Percentiles rank a stretch among this genome's conserved stretches.
These are phyloP conservation scores for Mycena crocata DNA, from an alignment of 768 basidiomycete species.

Conservation along the genomic window DNA sequence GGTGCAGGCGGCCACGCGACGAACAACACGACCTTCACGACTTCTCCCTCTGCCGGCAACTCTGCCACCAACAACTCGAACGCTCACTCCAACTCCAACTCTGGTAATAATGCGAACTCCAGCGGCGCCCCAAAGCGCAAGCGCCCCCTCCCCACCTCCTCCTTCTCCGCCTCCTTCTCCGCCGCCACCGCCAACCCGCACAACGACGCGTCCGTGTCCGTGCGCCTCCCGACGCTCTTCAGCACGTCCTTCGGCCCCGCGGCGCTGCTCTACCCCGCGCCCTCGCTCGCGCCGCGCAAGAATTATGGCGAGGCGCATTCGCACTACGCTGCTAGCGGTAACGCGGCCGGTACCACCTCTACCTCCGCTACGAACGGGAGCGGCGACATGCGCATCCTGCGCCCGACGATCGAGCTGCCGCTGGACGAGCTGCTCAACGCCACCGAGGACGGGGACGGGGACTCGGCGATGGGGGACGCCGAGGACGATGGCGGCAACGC, in stretches of 20 bases:
- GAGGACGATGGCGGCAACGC: not conserved
- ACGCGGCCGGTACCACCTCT: no score
- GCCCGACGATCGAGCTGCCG: constrained; percentile 88
- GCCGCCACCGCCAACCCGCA: constrained; percentile 29
- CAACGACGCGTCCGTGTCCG: constrained; percentile 40
- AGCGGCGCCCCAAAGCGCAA: constrained; percentile 30
- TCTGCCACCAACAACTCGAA: constrained; percentile 40
- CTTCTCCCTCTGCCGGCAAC: not conserved
- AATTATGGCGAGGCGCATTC: constrained; percentile 79
- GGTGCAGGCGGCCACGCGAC: no score
- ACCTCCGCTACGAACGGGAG: constrained; percentile 44
- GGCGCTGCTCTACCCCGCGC: constrained; percentile 76
- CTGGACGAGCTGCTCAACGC: constrained; percentile 83
- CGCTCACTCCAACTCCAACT: constrained; percentile 65
- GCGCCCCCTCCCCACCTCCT: constrained; percentile 37
- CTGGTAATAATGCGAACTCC: constrained; percentile 60
- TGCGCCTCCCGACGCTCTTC: constrained; percentile 82
- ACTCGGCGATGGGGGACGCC: not conserved
- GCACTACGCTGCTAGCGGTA: no score
- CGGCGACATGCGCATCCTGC: constrained; percentile 54
- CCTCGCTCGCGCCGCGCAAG: constrained; percentile 74
- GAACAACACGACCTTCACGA: not conserved
- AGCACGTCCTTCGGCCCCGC: constrained; percentile 81
- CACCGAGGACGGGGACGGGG: constrained; percentile 46
- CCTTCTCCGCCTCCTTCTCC: constrained; percentile 39